Conservation (phyloP, 345 rosid species). For the Angophora floribunda region DNA sequence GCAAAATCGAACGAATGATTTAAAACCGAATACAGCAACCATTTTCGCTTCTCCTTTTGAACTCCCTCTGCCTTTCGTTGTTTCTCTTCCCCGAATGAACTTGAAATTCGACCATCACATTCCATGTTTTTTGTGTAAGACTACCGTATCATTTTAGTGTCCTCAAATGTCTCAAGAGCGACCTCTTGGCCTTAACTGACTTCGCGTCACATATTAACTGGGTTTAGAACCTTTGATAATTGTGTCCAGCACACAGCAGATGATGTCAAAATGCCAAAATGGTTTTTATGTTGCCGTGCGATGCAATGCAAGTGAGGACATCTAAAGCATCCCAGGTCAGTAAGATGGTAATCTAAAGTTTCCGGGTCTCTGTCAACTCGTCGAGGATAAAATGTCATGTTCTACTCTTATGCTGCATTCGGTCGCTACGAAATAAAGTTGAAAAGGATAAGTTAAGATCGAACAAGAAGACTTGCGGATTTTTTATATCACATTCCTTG, state of each 20-base stretch:
- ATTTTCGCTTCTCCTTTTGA: not conserved
- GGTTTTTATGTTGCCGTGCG: not conserved
- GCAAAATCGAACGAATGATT: not conserved
- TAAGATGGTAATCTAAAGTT: not conserved
- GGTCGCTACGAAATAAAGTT: not conserved
- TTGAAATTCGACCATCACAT: not conserved
- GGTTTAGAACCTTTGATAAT: not conserved
- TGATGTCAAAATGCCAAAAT: not conserved
- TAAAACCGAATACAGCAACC: not conserved
- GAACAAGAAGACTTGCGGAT: not conserved
- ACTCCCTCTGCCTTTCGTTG: not conserved
- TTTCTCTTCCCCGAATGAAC: not conserved
- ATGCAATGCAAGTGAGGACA: not conserved
- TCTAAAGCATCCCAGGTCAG: not conserved
- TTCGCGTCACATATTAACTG: not conserved
- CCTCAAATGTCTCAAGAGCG: not conserved
- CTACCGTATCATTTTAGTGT: not conserved
- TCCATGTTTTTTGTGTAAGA: not conserved
- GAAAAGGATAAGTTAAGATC: not conserved
- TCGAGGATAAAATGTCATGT: not conserved
- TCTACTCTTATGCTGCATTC: not conserved
- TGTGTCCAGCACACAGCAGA: not conserved
- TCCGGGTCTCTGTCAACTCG: not conserved
- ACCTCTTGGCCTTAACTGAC: not conserved
- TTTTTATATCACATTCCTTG: not conserved